phyloP scores from a whole-genome alignment of 1,284 basidiomycete genomes.

The Volvariella surrecta region DNA sequence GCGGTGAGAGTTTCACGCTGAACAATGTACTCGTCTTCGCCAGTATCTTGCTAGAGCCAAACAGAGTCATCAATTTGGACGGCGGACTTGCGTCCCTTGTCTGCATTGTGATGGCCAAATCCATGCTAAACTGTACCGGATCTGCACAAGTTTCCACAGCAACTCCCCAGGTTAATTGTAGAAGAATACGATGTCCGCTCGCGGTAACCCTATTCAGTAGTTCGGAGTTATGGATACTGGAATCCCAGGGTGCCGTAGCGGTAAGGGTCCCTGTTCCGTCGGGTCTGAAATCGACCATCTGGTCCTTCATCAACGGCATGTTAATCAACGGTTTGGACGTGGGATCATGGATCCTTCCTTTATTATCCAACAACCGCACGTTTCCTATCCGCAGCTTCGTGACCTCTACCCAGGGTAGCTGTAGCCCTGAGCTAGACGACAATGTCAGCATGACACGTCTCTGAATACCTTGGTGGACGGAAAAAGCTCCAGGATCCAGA shows the following conservation, averaged over 20 bases:
- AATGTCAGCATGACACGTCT: slow-evolving; percentile 73
- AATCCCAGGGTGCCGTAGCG: slow-evolving; percentile 85
- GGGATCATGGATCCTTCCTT: slow-evolving; percentile 75
- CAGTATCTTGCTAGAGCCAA: slow-evolving; percentile 68
- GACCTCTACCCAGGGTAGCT: slow-evolving; percentile 81
- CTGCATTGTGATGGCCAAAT: slow-evolving; percentile 82
- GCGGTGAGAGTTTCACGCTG: slow-evolving; percentile 73
- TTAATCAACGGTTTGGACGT: slow-evolving; percentile 60
- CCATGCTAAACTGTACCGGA: slow-evolving; percentile 81
- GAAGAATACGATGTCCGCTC: slow-evolving; percentile 68
- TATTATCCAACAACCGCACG: slow-evolving; percentile 77
- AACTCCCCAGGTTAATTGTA: slow-evolving; percentile 74
- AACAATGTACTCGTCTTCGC: slow-evolving; percentile 79
- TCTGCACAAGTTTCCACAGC: slow-evolving; percentile 79
- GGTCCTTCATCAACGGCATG: slow-evolving; percentile 67
- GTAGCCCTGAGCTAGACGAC: slow-evolving; percentile 82
- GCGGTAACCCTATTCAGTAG: slow-evolving; percentile 83
- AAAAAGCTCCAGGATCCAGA: slow-evolving; percentile 82
- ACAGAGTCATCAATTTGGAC: slow-evolving; percentile 65
- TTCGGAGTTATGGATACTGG: slow-evolving; percentile 82
- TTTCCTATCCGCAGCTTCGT: slow-evolving; percentile 75
- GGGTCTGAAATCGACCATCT: slow-evolving; percentile 62
- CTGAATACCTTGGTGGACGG: slow-evolving; percentile 90
- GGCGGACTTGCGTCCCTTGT: slow-evolving; percentile 82
- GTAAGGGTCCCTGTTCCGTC: slow-evolving; percentile 74